phyloP scores from a whole-genome alignment of 495 filamentous ascomycete genomes.

The Aspergillus wentii region DNA sequence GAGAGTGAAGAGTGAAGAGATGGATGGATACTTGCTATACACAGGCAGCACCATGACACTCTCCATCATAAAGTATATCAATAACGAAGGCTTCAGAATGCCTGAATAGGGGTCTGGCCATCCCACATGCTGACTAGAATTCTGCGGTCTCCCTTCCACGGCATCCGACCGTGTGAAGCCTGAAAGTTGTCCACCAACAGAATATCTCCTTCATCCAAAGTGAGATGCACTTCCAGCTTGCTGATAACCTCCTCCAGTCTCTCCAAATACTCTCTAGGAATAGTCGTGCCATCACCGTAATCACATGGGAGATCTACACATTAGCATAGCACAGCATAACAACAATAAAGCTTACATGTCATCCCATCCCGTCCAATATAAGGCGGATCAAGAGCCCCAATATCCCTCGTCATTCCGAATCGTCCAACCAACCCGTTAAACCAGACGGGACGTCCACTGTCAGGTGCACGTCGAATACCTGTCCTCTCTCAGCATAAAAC shows the following conservation, averaged over 20 bases:
- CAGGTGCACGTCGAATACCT: constrained; percentile 1
- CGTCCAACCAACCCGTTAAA: constrained; percentile 2
- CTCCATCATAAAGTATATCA: no score
- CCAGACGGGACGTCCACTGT: constrained; percentile 1
- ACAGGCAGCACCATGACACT: no score
- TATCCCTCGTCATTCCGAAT: constrained; percentile 1
- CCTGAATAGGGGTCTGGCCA: background rate
- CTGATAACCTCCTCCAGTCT: background rate
- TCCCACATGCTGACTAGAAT: constrained; percentile 4
- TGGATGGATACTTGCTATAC: no score
- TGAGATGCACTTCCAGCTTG: background rate
- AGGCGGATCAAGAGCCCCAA: background rate
- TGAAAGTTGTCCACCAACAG: constrained; percentile 1
- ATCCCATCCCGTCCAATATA: constrained; percentile 1
- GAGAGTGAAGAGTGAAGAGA: no score
- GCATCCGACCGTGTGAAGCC: constrained; percentile 1
- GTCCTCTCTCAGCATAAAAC: background rate
- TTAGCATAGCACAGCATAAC: no score
- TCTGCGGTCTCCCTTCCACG: background rate
- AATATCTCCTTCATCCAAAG: constrained; percentile 2
- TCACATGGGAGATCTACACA: constrained; percentile 3
- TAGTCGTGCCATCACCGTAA: constrained; percentile 1
- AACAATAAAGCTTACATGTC: constrained; percentile 2
- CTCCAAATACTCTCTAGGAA: constrained; percentile 1
- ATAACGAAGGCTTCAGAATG: background rate